Conservation (phyloP, 179 eudicot species). For the Silene coronaria region DNA sequence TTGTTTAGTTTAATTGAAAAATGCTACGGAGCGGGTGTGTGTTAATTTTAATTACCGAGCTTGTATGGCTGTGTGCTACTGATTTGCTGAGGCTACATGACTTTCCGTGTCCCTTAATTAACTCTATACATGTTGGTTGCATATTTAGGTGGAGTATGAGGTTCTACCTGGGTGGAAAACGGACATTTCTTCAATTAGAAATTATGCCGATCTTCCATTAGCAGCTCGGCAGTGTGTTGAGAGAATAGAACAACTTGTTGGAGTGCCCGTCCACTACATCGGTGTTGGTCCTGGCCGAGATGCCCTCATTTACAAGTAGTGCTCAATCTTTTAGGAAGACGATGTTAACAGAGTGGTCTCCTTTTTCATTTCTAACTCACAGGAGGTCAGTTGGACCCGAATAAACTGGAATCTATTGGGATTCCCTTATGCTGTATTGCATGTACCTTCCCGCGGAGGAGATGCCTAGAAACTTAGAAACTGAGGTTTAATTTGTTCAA, state of each 20-base stretch:
- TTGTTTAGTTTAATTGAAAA: neutral
- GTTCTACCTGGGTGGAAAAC: slow-evolving; percentile 81
- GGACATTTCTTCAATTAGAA: slow-evolving; percentile 74
- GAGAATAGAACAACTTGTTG: slow-evolving; percentile 82
- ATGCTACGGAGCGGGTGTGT: neutral
- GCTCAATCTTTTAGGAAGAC: neutral
- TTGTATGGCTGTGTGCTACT: no score
- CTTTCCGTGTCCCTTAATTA: neutral
- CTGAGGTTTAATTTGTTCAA: neutral
- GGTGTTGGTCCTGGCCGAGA: slow-evolving; percentile 95
- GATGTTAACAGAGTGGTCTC: neutral
- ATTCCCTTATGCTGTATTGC: slow-evolving; percentile 10
- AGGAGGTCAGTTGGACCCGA: neutral
- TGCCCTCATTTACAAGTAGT: slow-evolving; percentile 78
- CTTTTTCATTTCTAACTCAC: slow-evolving; percentile 2
- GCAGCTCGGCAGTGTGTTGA: slow-evolving; percentile 69
- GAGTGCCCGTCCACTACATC: slow-evolving; percentile 82
- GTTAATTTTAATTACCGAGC: no score
- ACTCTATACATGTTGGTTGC: neutral
- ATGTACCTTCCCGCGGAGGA: slow-evolving; percentile 9
- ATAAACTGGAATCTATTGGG: slow-evolving; percentile 12
- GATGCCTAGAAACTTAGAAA: neutral
- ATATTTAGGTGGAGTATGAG: slow-evolving; percentile 75
- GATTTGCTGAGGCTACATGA: neutral
- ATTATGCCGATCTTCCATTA: slow-evolving; percentile 67